These are phyloP conservation scores for Lichtheimia ramosa DNA, from an alignment of 371 early-diverging fungal species.

Conservation along the genomic window DNA sequence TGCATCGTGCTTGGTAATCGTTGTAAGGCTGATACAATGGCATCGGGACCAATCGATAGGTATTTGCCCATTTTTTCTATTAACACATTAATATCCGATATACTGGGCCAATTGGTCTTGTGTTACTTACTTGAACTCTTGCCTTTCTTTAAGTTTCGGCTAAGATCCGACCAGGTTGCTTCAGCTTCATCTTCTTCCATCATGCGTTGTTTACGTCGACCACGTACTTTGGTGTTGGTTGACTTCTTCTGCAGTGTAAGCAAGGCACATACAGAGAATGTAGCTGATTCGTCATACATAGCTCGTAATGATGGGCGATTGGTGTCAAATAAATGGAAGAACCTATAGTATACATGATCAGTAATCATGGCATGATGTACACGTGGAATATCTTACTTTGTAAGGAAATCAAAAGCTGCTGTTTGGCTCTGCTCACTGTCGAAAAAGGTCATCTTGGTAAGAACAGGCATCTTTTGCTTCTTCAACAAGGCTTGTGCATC, in stretches of 20 bases:
- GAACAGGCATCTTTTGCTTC: conserved; percentile 28
- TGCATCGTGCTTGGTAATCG: conserved; percentile 50
- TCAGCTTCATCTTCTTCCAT: conserved; percentile 33
- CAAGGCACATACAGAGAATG: conserved; percentile 31
- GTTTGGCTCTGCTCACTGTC: conserved; percentile 31
- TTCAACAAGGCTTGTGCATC: conserved; percentile 31
- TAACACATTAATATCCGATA: background rate
- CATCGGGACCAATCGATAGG: conserved; percentile 31
- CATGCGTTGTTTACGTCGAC: conserved; percentile 34
- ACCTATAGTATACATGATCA: conserved; percentile 1
- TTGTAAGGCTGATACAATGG: conserved; percentile 33
- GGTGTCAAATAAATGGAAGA: conserved; percentile 28
- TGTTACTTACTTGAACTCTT: conserved; percentile 25
- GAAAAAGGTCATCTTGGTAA: conserved; percentile 29
- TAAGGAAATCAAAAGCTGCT: conserved; percentile 27
- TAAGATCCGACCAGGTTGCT: conserved; percentile 23
- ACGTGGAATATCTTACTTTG: conserved; percentile 15
- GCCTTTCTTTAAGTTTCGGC: conserved; percentile 25
- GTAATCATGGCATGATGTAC: background rate
- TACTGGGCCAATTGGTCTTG: too few relatives aligned
- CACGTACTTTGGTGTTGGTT: conserved; percentile 18
- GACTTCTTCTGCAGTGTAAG: conserved; percentile 24
- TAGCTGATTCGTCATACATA: conserved; percentile 28
- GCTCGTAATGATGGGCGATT: conserved; percentile 18
- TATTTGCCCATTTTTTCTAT: conserved; percentile 33